Evolutionary conservation across 129 eudicot genomes (phyloP).

Genomic region (Helichrysum umbraculigerum): DNA sequence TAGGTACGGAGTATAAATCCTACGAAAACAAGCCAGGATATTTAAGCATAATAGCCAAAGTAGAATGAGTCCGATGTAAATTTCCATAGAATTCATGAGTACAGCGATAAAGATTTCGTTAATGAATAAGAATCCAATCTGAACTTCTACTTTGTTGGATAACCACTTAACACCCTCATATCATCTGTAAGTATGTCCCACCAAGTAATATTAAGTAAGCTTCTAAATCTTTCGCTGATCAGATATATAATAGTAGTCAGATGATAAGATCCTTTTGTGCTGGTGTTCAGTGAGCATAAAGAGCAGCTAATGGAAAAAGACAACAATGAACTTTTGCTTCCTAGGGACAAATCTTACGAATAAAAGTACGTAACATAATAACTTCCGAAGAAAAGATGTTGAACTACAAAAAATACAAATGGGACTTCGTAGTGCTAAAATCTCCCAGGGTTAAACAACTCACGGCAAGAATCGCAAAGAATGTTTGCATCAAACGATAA

Average conservation of each 20-base stretch:
- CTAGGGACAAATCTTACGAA: not conserved
- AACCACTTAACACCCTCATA: not conserved
- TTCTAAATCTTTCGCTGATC: not conserved
- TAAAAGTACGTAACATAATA: not conserved
- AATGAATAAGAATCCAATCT: not conserved
- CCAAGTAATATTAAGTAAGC: not conserved
- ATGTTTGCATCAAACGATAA: constrained; percentile 68
- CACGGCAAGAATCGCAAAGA: constrained; percentile 87
- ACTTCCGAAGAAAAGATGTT: not conserved
- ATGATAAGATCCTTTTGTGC: not conserved
- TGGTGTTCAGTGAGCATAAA: not conserved
- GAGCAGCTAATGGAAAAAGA: not conserved
- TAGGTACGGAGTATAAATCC: not conserved
- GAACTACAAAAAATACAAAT: not conserved
- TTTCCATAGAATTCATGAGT: not conserved
- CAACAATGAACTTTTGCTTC: not conserved
- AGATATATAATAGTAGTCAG: not conserved
- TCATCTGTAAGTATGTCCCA: not conserved
- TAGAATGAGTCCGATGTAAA: not conserved
- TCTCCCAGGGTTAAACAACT: constrained; percentile 38
- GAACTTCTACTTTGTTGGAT: not conserved
- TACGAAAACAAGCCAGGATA: constrained; percentile 10
- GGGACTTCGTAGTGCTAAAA: not conserved
- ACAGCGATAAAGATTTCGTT: not conserved
- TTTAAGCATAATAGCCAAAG: not conserved